Evolutionary conservation across 1,139 yeast species (phyloP), one percentile per base, ranked within the genome.

Genomic region (Diutina rugosa): DNA sequence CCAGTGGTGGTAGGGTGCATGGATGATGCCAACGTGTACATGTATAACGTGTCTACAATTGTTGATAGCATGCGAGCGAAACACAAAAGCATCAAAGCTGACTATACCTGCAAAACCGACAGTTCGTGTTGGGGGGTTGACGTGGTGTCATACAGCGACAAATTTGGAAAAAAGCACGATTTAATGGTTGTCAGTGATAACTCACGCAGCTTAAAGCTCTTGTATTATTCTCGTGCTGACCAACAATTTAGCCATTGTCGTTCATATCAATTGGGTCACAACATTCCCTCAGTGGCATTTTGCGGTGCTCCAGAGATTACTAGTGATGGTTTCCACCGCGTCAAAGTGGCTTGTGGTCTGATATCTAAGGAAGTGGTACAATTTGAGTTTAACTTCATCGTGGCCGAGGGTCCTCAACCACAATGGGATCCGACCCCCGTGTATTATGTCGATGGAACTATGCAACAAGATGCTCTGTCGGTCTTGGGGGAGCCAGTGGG

Each of bases 51-150:
- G 6, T 4, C 29, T 0, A 64, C 65, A 1, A 59, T 78, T 3
- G 46, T 67, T 28, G 35, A 44, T 26, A 55, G 47, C 12, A 47
- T 46, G 21, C 16, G n/a, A 14, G n/a, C 12, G 1, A 49, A 54
- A n/a, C 46, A 56, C 48, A 46, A 44, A 12, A 55, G 55, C 14
- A 54, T 41, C 26, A 59, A 56, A 32, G 56, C 84, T 0, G 74
- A 70, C 56, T 69, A 71, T 54, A 68, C 67, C 26, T 56, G 83
- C 6, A 70, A 71, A 44, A 61, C 76, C 57, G 70, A 70, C 41
- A 67, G 79, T 1, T 82, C 89, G 0, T 80, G 78, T 0, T 86
- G 93, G 93, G 90, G 90, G 0, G 64, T 83, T 26, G 88, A 82
- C 61, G 67, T 72, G 55, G 56, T 62, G 32, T 56, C 63, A 1